These are phyloP conservation scores for Paecilomyces sp. DNA, from an alignment of 2,329 filamentous ascomycete species.

Conservation along the genomic window DNA sequence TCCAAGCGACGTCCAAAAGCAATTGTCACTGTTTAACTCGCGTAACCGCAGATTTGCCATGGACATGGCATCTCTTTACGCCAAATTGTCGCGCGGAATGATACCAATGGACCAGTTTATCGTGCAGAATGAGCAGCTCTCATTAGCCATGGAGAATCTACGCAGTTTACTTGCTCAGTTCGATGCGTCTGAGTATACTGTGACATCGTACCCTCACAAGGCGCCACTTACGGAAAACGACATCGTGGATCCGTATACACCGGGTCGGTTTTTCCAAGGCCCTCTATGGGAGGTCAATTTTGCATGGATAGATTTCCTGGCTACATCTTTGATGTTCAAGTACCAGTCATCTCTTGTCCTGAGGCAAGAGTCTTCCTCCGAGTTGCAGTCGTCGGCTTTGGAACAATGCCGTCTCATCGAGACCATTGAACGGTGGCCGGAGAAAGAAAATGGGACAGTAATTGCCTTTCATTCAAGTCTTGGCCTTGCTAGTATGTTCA, in stretches of 20 bases:
- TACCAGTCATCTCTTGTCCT: constrained; percentile 59
- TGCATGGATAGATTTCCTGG: constrained; percentile 68
- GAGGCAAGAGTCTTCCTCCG: constrained; percentile 43
- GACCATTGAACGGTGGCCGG: constrained; percentile 64
- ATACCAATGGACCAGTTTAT: constrained; percentile 60
- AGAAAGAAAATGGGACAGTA: constrained; percentile 61
- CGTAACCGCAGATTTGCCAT: constrained; percentile 65
- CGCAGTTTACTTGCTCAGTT: constrained; percentile 54
- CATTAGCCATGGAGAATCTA: constrained; percentile 33
- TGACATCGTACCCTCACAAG: constrained; percentile 56
- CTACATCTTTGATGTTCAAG: constrained; percentile 71
- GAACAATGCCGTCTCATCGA: constrained; percentile 73
- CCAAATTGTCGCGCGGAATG: constrained; percentile 57
- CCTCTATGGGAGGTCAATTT: constrained; percentile 69
- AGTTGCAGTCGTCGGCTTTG: constrained; percentile 57
- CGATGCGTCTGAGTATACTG: constrained; percentile 53
- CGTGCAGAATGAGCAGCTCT: constrained; percentile 52
- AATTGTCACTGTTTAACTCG: constrained; percentile 60
- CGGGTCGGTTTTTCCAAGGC: constrained; percentile 62
- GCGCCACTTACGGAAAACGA: constrained; percentile 52
- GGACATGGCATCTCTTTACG: constrained; percentile 73
- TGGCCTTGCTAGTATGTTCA: constrained; percentile 67
- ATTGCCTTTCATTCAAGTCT: constrained; percentile 69
- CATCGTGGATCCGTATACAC: constrained; percentile 66
- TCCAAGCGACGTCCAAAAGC: constrained; percentile 58